Evolutionary conservation across 2,329 filamentous ascomycete genomes (phyloP), one percentile per base, ranked within the genome.

Genomic region (Cryphonectria japonica): DNA sequence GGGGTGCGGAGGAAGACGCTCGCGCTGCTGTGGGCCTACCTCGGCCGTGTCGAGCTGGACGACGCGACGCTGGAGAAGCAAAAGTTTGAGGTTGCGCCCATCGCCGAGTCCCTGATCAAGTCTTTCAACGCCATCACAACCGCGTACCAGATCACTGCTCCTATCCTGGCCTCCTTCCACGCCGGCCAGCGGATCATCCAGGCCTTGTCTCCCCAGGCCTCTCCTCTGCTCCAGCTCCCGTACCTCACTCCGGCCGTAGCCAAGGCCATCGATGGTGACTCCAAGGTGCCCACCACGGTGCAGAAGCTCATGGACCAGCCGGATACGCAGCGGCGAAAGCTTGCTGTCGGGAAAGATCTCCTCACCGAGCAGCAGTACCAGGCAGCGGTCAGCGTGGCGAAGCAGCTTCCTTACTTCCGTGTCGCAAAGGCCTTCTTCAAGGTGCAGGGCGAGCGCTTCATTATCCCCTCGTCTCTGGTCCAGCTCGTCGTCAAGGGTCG

Each of bases 341-440:
- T 95, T 54, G 89, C 91, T 29, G 88, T 96, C 62, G 91, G 91
- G 74, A 85, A 90, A 70, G 86, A 85, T 57, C 90, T 95, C 57
- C 84, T 99, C 52, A 91, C 87, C 5, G 91, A 94, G 75, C 82
- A 88, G 72, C 89, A 98, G 80, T 97, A 97, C 82, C 85, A 89
- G 74, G 87, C 91, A 59, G 92, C 92, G 52, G 86, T 97, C 72
- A 82, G 83, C 63, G 92, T 98, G 41, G 95, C 94, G 39, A 89
- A 90, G 76, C 93, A 98, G 82, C 86, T 99, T 39, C 96, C 96
- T 1, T 88, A 90, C 74, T 86, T 99, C 69, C 88, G 92, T 71
- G 90, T 99, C 14, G 93, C 94, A 78, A 97, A 94, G 83, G 93
- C 94, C 9, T 99, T 97, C 83, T 99, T 99, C 89, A 99, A 99